Percentiles rank a stretch among this genome's conserved stretches.
phyloP scores from a whole-genome alignment of 257 asterid species.

The Nicotiana undulata region DNA sequence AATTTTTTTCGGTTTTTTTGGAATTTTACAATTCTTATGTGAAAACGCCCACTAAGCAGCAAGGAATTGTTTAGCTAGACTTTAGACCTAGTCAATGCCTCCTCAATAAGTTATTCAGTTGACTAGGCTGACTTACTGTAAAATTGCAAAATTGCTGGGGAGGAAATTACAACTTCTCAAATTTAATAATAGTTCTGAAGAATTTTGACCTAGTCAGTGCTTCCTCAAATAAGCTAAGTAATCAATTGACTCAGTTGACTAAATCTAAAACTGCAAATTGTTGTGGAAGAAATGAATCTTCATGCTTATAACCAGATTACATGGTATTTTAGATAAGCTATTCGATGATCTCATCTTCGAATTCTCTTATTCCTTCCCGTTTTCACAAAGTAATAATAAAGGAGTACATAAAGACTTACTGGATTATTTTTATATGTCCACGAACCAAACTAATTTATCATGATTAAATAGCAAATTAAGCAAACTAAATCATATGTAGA shows the following conservation, averaged over 20 bases:
- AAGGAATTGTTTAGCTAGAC: not conserved
- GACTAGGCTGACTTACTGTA: not conserved
- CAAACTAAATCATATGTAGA: no score
- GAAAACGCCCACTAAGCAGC: no score
- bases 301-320: not conserved
- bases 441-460: not conserved
- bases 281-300: not conserved
- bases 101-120: not conserved
- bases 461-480: no score
- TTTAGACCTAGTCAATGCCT: constrained; percentile 1
- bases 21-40: no score
- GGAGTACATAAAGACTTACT: not conserved
- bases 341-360: not conserved
- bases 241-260: not conserved
- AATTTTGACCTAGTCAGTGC: not conserved
- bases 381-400: not conserved
- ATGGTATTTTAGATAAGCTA: not conserved
- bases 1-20: no score
- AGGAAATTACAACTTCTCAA: not conserved
- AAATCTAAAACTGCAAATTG: not conserved
- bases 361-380: not conserved
- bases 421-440: not conserved
- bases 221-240: not conserved
- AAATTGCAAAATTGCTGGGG: not conserved
- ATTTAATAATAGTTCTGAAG: not conserved